Evolutionary conservation across 2,329 filamentous ascomycete genomes (phyloP).

Genomic region (Penicillium sp.): DNA sequence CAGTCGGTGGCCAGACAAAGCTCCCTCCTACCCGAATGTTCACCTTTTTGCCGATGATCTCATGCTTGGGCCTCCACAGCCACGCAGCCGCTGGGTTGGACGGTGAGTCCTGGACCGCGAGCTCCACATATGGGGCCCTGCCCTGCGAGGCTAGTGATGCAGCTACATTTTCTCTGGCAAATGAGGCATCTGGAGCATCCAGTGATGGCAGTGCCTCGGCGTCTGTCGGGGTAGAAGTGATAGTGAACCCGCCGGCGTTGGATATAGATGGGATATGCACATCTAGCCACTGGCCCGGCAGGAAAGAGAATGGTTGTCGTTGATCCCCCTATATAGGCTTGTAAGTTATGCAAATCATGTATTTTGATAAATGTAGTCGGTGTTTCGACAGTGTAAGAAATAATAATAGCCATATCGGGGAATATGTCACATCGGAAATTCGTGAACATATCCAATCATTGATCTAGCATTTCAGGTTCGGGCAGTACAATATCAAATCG

Average conservation of each 20-base stretch:
- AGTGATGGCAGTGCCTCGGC: conserved; percentile 40
- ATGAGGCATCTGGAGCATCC: conserved; percentile 15
- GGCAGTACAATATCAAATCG: not conserved
- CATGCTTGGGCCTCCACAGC: conserved; percentile 63
- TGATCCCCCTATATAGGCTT: conserved; percentile 16
- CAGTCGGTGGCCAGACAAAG: conserved; percentile 71
- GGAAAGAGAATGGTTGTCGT: conserved; percentile 57
- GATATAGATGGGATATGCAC: conserved; percentile 69
- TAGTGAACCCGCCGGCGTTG: conserved; percentile 82
- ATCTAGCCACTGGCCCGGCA: conserved; percentile 86
- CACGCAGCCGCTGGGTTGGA: conserved; percentile 72
- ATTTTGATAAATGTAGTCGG: not conserved
- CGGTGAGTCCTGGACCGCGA: conserved; percentile 73
- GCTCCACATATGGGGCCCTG: conserved; percentile 62
- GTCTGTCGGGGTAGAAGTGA: conserved; percentile 71
- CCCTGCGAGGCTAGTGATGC: conserved; percentile 26
- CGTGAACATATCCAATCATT: not conserved
- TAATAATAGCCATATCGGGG: not conserved
- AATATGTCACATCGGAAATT: not conserved
- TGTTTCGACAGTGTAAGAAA: not conserved
- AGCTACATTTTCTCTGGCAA: conserved; percentile 19
- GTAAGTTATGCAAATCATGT: not conserved
- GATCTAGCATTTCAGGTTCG: not conserved
- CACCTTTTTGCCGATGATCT: conserved; percentile 62
- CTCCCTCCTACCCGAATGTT: conserved; percentile 74